phyloP scores from a whole-genome alignment of 208 protist species.

The Porcisia hertigi region DNA sequence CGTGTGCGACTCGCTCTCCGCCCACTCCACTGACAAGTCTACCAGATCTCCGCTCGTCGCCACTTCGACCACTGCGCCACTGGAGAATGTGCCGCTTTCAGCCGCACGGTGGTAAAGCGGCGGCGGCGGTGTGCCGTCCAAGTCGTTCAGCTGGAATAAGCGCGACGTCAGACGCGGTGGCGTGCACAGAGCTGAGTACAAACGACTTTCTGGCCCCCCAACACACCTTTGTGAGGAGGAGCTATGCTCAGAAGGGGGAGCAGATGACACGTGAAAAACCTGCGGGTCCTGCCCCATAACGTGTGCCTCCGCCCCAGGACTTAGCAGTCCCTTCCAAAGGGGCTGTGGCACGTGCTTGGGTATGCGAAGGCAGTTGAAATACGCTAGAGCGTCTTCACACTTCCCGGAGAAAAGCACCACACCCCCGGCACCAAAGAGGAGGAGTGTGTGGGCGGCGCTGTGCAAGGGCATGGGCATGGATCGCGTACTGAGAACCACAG shows the following conservation, averaged over 20 bases:
- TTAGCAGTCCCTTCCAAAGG: slow-evolving; percentile 16
- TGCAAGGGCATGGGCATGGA: slow-evolving; percentile 43
- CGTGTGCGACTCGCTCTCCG: slow-evolving; percentile 50
- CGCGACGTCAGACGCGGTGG: slow-evolving; percentile 29
- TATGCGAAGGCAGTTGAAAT: slow-evolving; percentile 55
- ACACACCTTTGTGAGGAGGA: slow-evolving; percentile 1
- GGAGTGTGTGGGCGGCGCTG: slow-evolving; percentile 35
- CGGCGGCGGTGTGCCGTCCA: neutral
- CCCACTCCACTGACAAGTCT: slow-evolving; percentile 58
- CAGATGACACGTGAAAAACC: neutral
- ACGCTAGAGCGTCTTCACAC: slow-evolving; percentile 25
- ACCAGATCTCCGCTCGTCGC: slow-evolving; percentile 34
- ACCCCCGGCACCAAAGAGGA: slow-evolving; percentile 44
- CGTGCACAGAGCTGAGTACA: slow-evolving; percentile 26
- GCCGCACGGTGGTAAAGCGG: slow-evolving; percentile 4
- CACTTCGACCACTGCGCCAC: slow-evolving; percentile 23
- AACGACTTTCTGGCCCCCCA: neutral
- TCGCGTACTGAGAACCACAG: slow-evolving; percentile 50
- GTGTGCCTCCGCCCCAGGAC: neutral
- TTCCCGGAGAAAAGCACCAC: slow-evolving; percentile 56
- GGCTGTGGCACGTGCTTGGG: slow-evolving; percentile 19
- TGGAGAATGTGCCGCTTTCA: neutral
- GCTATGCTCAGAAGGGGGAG: neutral
- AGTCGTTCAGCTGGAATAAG: slow-evolving; percentile 1
- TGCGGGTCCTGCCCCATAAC: neutral